These are phyloP conservation scores for Abrus precatorius DNA, from an alignment of 306 rosid genomes.

Conservation along the genomic window DNA sequence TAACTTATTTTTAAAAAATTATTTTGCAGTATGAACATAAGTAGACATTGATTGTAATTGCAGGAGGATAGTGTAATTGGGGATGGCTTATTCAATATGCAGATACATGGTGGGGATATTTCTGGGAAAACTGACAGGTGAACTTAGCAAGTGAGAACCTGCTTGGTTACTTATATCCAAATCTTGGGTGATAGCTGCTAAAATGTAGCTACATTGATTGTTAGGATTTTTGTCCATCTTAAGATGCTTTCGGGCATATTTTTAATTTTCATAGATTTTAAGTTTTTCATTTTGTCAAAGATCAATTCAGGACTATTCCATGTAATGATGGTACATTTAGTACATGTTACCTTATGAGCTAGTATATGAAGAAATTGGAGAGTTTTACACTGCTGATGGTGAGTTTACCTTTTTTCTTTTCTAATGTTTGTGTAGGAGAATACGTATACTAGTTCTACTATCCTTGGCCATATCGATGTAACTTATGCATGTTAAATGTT, in stretches of 20 bases:
- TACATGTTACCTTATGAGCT: neutral
- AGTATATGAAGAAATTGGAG: neutral
- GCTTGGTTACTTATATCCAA: constrained; percentile 32
- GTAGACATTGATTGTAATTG: constrained; percentile 32
- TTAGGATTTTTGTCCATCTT: constrained; percentile 6
- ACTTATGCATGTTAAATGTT: no score
- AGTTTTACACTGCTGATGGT: constrained; percentile 11
- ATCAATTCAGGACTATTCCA: constrained; percentile 12
- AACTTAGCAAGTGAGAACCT: constrained; percentile 73
- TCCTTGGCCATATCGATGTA: neutral
- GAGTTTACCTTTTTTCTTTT: neutral
- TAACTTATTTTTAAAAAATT: neutral
- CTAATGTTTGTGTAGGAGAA: constrained; percentile 10
- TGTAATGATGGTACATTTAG: constrained; percentile 9
- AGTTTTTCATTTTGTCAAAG: neutral
- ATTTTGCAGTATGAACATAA: constrained; percentile 43
- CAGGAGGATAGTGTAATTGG: constrained; percentile 66
- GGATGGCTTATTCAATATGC: constrained; percentile 56
- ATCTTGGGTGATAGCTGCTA: constrained; percentile 3
- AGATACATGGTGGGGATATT: constrained; percentile 55
- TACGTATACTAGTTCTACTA: constrained; percentile 10
- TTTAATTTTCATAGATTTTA: neutral
- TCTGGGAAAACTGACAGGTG: constrained; percentile 83
- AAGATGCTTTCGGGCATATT: neutral
- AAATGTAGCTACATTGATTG: neutral